These are phyloP conservation scores for Musa acuminata DNA, from an alignment of 176 grass and related monocot genomes.

Conservation along the genomic window DNA sequence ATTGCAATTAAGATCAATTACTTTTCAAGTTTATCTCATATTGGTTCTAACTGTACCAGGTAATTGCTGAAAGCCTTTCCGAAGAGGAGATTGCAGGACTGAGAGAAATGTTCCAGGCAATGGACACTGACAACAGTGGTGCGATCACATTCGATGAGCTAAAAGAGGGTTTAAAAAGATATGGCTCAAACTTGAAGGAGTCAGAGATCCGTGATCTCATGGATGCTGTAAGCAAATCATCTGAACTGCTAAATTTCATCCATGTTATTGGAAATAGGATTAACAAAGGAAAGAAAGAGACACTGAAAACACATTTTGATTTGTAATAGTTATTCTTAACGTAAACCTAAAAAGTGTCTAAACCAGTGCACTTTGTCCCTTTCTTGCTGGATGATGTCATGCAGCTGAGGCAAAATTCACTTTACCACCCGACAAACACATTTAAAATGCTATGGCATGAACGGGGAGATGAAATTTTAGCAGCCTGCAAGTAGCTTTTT, in stretches of 20 bases:
- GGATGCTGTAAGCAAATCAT: constrained; percentile 31
- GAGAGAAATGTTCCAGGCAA: constrained; percentile 67
- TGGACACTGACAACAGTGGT: constrained; percentile 52
- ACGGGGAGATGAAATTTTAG: too few species aligned
- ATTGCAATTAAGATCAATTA: too few species aligned
- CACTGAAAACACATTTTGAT: neutral
- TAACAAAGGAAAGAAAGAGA: neutral
- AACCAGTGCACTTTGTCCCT: too few species aligned
- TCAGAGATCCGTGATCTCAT: constrained; percentile 49
- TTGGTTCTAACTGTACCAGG: neutral
- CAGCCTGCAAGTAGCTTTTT: too few species aligned
- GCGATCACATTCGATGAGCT: constrained; percentile 72
- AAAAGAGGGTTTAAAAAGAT: constrained; percentile 34
- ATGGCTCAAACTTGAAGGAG: constrained; percentile 45
- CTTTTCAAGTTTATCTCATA: neutral
- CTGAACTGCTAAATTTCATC: neutral
- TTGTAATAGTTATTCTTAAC: neutral
- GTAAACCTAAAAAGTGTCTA: too few species aligned
- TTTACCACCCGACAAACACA: too few species aligned
- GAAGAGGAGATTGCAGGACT: constrained; percentile 64
- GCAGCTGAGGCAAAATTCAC: too few species aligned
- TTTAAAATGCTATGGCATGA: too few species aligned
- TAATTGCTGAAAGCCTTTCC: constrained; percentile 41
- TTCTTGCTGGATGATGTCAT: too few species aligned
- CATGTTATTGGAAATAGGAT: neutral